Conservation (phyloP, 352 stramenopile species). For the Globisporangium barbulae region DNA sequence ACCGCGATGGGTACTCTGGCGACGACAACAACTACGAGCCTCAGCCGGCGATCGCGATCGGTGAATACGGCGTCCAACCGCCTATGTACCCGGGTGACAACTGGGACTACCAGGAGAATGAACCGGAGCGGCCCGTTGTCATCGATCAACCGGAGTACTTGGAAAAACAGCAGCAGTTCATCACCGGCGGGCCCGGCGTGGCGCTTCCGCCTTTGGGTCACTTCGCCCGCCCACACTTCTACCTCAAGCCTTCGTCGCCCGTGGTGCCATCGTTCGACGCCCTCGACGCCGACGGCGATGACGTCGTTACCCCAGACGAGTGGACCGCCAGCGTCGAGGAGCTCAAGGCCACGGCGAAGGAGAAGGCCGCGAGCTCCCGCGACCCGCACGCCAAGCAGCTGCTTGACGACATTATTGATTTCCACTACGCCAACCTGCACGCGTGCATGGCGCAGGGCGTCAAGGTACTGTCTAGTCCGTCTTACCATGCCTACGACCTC, state of each 20-base stretch:
- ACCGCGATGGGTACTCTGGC: neutral
- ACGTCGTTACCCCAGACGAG: neutral
- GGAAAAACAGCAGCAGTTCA: neutral
- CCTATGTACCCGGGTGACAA: too few relatives aligned
- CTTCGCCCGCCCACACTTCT: neutral
- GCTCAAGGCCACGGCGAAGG: neutral
- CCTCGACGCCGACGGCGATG: slow-evolving; percentile 3
- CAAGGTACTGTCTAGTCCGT: neutral
- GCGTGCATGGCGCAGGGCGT: slow-evolving; percentile 24
- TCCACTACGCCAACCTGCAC: slow-evolving; percentile 35
- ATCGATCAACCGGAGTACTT: neutral
- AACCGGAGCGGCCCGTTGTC: neutral
- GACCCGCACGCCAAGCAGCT: neutral
- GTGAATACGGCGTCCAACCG: too few relatives aligned
- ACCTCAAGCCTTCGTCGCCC: slow-evolving; percentile 1
- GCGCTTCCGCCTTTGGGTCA: neutral
- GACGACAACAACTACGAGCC: neutral
- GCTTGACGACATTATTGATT: slow-evolving; percentile 23
- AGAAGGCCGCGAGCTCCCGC: neutral
- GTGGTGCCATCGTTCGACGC: slow-evolving; percentile 13
- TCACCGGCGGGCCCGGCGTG: neutral
- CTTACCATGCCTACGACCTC: neutral
- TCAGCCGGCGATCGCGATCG: too few relatives aligned
- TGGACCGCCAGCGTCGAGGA: neutral
- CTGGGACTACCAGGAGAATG: too few relatives aligned